Conservation (phyloP, 441 rosid genomes). For the Pelargonium australe region DNA sequence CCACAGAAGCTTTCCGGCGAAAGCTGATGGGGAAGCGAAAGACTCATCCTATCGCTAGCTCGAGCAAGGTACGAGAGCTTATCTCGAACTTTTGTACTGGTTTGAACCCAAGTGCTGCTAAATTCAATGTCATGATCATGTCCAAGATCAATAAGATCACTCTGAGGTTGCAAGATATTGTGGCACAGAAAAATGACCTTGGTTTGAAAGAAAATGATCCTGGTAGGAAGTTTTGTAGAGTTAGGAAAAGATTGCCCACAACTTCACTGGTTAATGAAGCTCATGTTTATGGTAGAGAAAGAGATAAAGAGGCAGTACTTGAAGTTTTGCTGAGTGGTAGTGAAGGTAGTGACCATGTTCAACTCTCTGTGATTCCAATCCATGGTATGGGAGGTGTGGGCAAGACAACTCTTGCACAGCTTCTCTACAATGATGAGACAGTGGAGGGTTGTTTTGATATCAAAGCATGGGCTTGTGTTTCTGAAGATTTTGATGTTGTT, state of each 20-base stretch:
- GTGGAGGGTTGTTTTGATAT: constrained; percentile 12
- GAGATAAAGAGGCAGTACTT: constrained; percentile 10
- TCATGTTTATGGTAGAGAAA: constrained; percentile 14
- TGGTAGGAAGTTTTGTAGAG: constrained; percentile 1
- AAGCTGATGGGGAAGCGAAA: background rate
- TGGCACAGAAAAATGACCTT: constrained; percentile 14
- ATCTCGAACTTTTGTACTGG: constrained; percentile 3
- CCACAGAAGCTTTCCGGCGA: constrained; percentile 14
- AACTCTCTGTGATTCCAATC: constrained; percentile 20
- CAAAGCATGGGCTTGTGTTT: constrained; percentile 27
- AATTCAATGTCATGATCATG: background rate
- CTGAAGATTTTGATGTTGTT: constrained; percentile 9
- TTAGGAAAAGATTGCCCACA: constrained; percentile 14
- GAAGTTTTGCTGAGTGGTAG: constrained; percentile 11
- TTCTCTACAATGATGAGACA: constrained; percentile 18
- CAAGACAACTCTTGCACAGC: constrained; percentile 26
- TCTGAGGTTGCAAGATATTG: constrained; percentile 16
- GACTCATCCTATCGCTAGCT: background rate
- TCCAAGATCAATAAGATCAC: constrained; percentile 16
- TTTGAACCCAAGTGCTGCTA: constrained; percentile 1
- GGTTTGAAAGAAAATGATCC: constrained; percentile 14
- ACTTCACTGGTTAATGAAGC: constrained; percentile 15
- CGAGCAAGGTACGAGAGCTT: constrained; percentile 17
- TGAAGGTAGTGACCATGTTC: background rate
- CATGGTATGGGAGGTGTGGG: constrained; percentile 30